Conservation (phyloP, 495 filamentous ascomycete genomes). For the Collariella sp. region DNA sequence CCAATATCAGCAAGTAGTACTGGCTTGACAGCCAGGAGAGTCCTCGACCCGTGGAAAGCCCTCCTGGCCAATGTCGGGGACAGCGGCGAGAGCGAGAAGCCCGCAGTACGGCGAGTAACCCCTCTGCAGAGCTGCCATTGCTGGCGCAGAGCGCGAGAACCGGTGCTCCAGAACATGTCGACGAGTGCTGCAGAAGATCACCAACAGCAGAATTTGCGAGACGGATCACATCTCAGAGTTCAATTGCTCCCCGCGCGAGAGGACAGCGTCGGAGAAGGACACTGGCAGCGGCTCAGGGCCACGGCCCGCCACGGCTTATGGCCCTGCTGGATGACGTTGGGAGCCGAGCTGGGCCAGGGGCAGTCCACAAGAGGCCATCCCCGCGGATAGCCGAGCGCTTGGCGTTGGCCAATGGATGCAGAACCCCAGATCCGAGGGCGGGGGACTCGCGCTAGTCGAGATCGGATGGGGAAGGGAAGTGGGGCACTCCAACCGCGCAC, state of each 20-base stretch:
- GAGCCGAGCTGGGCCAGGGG: constrained; percentile 19
- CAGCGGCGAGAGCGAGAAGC: constrained; percentile 2
- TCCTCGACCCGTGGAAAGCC: constrained; percentile 53
- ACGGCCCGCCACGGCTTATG: constrained; percentile 29
- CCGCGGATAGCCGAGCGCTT: constrained; percentile 29
- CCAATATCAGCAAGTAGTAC: constrained; percentile 94
- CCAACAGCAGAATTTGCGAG: constrained; percentile 3
- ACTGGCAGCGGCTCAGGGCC: not conserved
- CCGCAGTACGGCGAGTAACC: constrained; percentile 25
- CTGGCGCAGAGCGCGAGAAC: constrained; percentile 33
- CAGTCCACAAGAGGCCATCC: constrained; percentile 8
- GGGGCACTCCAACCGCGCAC: constrained; percentile 1
- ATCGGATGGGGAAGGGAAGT: constrained; percentile 3
- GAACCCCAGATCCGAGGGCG: constrained; percentile 5
- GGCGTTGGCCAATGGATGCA: not conserved
- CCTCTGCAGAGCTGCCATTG: constrained; percentile 33
- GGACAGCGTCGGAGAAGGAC: not conserved
- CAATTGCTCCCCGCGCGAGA: constrained; percentile 9
- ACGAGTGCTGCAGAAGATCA: constrained; percentile 4
- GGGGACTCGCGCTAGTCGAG: constrained; percentile 2
- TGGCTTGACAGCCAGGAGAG: constrained; percentile 61
- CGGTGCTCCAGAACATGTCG: constrained; percentile 39
- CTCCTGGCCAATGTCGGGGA: constrained; percentile 23
- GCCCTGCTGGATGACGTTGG: constrained; percentile 21
- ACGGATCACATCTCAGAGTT: constrained; percentile 14